A percentile compares a stretch with the other conserved stretches of the same genome.
phyloP scores from a whole-genome alignment of 129 eudicot genomes.

The Helianthus tuberosus region DNA sequence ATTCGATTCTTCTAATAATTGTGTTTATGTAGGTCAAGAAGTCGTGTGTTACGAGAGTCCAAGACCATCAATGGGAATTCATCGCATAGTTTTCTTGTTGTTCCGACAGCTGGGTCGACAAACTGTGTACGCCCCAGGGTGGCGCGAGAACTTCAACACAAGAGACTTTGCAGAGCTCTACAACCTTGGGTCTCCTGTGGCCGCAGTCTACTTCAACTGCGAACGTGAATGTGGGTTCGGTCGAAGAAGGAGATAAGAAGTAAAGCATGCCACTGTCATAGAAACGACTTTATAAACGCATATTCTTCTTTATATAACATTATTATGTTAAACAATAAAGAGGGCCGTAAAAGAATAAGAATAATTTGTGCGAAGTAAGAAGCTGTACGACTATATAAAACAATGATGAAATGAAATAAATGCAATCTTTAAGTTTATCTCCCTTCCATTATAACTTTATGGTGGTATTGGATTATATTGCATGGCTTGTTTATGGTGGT shows the following conservation, averaged over 20 bases:
- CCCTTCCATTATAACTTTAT: too few species aligned
- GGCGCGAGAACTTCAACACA: conserved; percentile 85
- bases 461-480: too few species aligned
- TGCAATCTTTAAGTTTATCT: background rate
- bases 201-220: conserved; percentile 74
- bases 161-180: conserved; percentile 77
- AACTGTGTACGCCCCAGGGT: conserved; percentile 78
- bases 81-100: conserved; percentile 64
- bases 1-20: background rate
- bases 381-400: background rate
- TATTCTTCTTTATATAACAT: background rate
- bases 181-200: conserved; percentile 79
- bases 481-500: too few species aligned
- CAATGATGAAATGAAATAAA: background rate
- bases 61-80: conserved; percentile 78
- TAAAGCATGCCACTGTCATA: conserved; percentile 12
- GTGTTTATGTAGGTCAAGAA: conserved; percentile 62
- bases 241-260: conserved; percentile 50
- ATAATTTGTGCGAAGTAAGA: background rate
- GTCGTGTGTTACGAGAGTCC: conserved; percentile 76
- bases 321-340: background rate
- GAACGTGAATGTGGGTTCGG: conserved; percentile 79
- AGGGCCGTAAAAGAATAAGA: background rate
- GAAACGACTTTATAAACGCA: background rate
- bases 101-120: conserved; percentile 74